A percentile compares a stretch with the other conserved stretches of the same genome.
Conservation (phyloP, 805 yeast genomes). For the Vanderwaltozyma yarrowii region DNA sequence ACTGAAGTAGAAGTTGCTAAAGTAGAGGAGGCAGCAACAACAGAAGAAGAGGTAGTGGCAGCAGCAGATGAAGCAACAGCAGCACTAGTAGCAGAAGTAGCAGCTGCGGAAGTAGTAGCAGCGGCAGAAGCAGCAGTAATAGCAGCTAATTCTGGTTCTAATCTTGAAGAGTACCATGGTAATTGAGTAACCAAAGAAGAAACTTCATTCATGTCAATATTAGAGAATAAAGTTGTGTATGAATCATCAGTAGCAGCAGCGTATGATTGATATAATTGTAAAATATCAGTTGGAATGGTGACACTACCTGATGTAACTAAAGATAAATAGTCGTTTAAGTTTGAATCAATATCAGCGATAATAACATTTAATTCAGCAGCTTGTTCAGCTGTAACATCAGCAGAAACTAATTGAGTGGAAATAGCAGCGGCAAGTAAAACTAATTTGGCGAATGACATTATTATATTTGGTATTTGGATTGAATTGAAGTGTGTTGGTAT, state of each 20-base stretch:
- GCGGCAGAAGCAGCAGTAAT: constrained; percentile 2
- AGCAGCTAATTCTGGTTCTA: constrained; percentile 6
- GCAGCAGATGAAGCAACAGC: constrained; percentile 4
- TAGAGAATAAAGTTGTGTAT: constrained; percentile 15
- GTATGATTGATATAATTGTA: constrained; percentile 20
- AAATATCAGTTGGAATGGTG: constrained; percentile 23
- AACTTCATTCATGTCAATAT: neutral
- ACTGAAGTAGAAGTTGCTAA: neutral
- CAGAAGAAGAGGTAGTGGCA: constrained; percentile 1
- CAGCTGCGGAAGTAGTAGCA: constrained; percentile 1
- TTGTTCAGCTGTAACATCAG: constrained; percentile 3
- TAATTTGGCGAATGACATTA: constrained; percentile 1
- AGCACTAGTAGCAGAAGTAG: constrained; percentile 3
- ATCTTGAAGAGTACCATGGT: constrained; percentile 25
- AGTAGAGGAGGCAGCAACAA: constrained; percentile 3
- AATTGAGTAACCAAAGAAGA: constrained; percentile 7
- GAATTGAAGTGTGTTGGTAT: neutral
- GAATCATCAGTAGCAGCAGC: constrained; percentile 28
- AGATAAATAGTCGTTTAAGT: constrained; percentile 8
- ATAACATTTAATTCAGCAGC: constrained; percentile 9
- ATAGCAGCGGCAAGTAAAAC: constrained; percentile 4
- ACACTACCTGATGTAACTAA: neutral
- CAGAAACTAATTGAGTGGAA: neutral
- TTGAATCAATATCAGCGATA: constrained; percentile 9
- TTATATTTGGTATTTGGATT: too few species aligned